Percentiles rank a stretch among this genome's conserved stretches.
These are phyloP conservation scores for Meredithiella fracta DNA, from an alignment of 2,329 filamentous ascomycete species.

Conservation along the genomic window DNA sequence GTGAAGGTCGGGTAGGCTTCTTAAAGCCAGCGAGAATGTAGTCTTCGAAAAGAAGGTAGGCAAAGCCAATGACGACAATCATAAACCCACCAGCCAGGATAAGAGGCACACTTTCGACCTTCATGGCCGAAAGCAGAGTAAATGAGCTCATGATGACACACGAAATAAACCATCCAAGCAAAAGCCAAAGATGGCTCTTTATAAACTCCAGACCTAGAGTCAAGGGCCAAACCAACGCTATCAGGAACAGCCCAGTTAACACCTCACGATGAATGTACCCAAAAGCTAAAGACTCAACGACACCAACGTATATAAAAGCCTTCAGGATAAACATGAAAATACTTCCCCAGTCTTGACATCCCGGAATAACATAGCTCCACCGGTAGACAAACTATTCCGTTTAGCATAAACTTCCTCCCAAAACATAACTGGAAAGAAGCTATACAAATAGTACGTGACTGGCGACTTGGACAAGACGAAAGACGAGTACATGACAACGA, in stretches of 20 bases:
- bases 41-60: slow-evolving; percentile 71
- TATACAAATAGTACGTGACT: slow-evolving; percentile 74
- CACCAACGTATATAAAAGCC: slow-evolving; percentile 47
- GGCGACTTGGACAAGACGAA: slow-evolving; percentile 69
- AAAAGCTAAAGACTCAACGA: slow-evolving; percentile 74
- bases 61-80: slow-evolving; percentile 59
- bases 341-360: slow-evolving; percentile 44
- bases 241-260: slow-evolving; percentile 61
- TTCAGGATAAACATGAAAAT: slow-evolving; percentile 47
- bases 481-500: slow-evolving; percentile 62
- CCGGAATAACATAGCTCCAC: slow-evolving; percentile 50
- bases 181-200: slow-evolving; percentile 44
- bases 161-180: slow-evolving; percentile 55
- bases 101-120: slow-evolving; percentile 56
- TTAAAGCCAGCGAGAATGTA: slow-evolving; percentile 31
- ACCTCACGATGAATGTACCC: slow-evolving; percentile 86
- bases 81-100: slow-evolving; percentile 61
- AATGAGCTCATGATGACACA: slow-evolving; percentile 80
- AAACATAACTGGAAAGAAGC: slow-evolving; percentile 81
- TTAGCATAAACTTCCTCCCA: slow-evolving; percentile 90
- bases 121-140: slow-evolving; percentile 74
- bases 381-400: slow-evolving; percentile 50
- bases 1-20: slow-evolving; percentile 14
- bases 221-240: slow-evolving; percentile 63
- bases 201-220: slow-evolving; percentile 61